phyloP scores from a whole-genome alignment of 805 yeast genomes.

The Tetrapisispora arboricola region DNA sequence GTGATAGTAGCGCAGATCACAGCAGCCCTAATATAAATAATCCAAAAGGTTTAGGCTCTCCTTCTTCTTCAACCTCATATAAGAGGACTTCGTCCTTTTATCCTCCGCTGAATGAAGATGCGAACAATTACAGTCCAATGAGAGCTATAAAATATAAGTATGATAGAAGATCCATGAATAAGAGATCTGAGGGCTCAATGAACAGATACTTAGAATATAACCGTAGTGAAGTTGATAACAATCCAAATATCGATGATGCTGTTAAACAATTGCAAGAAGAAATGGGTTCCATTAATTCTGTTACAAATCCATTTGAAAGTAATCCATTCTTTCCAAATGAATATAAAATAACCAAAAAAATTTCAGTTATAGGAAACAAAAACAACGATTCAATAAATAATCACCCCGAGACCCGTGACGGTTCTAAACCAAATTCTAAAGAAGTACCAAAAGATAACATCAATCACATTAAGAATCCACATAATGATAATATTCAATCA shows the following conservation, averaged over 20 bases:
- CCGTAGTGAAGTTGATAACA: slow-evolving; percentile 4
- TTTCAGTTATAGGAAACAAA: slow-evolving; percentile 3
- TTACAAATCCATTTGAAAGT: not conserved
- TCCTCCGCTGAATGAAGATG: slow-evolving; percentile 1
- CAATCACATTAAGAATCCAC: not conserved
- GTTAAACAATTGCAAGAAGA: slow-evolving; percentile 16
- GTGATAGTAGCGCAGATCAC: not conserved
- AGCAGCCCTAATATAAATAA: not conserved
- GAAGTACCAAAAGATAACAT: slow-evolving; percentile 6
- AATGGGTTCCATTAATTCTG: slow-evolving; percentile 3
- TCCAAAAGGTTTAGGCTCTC: not conserved
- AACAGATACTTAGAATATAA: not conserved
- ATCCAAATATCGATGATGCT: slow-evolving; percentile 22
- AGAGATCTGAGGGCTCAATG: not conserved
- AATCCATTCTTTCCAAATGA: slow-evolving; percentile 7
- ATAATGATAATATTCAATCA: not conserved
- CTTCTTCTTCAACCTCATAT: slow-evolving; percentile 1
- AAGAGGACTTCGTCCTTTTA: slow-evolving; percentile 5
- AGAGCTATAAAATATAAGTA: not conserved
- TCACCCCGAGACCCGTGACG: not conserved
- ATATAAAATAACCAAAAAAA: slow-evolving; percentile 7
- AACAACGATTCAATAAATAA: not conserved
- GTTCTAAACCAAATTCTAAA: slow-evolving; percentile 14
- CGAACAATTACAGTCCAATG: not conserved
- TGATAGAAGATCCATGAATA: not conserved